Base-by-base conservation (phyloP, 225 moss, liverwort and hornwort species). In the Lunularia cruciata region DNA sequence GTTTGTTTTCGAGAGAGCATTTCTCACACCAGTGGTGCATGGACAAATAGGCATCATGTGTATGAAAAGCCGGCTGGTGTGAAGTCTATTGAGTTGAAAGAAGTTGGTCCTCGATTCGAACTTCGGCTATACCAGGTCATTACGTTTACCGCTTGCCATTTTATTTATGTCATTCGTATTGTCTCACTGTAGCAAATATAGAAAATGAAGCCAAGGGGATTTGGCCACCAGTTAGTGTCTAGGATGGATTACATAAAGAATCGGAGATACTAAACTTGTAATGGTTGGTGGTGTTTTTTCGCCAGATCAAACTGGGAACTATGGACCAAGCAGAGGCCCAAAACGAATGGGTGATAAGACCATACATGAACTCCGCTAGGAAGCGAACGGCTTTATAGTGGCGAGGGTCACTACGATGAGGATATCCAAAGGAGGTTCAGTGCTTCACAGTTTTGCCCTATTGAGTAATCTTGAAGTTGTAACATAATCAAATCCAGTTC, bases 301-400 rank as follows among this genome's bases (percentile, higher is more conserved):
- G n/a, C 48, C 86, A 95, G 92, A 76, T 96, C 54, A 96, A 90
- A 65, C 76, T 96, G 42, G 95, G 95, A 48, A 96, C 95, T 20
- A 85, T 96, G 87, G 92, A 96, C 73, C 95, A 90, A 79, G 70
- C 76, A 53, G 92, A 92, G 81, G 92, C 95, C 37, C 92, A 92
- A 76, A 96, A 87, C 69, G 95, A 96, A 78, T 96, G 92, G 92
- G 90, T 96, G 19, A 85, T 96, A 38, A 75, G 95, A 69, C 95
- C 95, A 8, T 96, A 96, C 60, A 92, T 96, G 95, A 96, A 92
- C 48, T 82, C 95, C 9, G 71, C 88, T 34, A 84, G 84, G 67
- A 90, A 89, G 67, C 72, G 82, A 67, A 85, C 79, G 51, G 86
- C 82, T 16, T 89, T 96, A 27, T 92, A 72, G 87, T 39, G 19